Evolutionary conservation across 495 filamentous ascomycete species (phyloP), one percentile per base, ranked within the genome.

Genomic region (Coniosporium apollinis): DNA sequence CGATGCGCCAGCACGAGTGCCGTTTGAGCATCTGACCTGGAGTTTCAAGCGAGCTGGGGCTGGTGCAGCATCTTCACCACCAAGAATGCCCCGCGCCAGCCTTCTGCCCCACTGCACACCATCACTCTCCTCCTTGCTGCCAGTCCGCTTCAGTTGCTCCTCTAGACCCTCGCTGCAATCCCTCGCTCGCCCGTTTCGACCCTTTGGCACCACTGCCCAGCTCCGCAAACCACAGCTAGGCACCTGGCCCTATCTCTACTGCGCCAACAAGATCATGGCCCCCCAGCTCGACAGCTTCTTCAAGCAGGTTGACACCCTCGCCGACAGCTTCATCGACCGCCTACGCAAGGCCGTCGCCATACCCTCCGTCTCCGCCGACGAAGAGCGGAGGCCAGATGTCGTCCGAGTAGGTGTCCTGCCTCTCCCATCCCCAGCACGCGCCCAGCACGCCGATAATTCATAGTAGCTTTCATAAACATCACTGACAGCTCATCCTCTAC

Each of bases 291-390:
- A 59, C 30, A 39, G 48, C 2, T 58, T 39, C 46, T 61, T 57
- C 48, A 49, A 54, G 41, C 43, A 51, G 56, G 89, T 97, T 33
- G 86, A 97, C 58, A 55, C 55, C 42, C 63, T 91, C 49, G 70
- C 80, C 17, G 74, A 74, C 43, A 58, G 66, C 46, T 97, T 96
- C 66, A 93, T 96, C 52, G 76, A 93, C 43, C 81, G 91, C 46
- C 72, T 97, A 34, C 68, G 80, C 45, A 72, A 82, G 56, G 89
- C 89, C 29, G 87, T 99, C 39, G 85, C 85, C 26, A 99, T 99
- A 42, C 89, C 91, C 4, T 96, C 89, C 29, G 60, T 99, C 46
- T 94, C 86, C 14, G 81, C 87, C 1, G 85, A 94, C 38, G 82
- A 87, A 46, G 75, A 75, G 44, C 76, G 83, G 51, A 72, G 89